phyloP scores from a whole-genome alignment of 352 stramenopile species.

The Phytophthora europaea region DNA sequence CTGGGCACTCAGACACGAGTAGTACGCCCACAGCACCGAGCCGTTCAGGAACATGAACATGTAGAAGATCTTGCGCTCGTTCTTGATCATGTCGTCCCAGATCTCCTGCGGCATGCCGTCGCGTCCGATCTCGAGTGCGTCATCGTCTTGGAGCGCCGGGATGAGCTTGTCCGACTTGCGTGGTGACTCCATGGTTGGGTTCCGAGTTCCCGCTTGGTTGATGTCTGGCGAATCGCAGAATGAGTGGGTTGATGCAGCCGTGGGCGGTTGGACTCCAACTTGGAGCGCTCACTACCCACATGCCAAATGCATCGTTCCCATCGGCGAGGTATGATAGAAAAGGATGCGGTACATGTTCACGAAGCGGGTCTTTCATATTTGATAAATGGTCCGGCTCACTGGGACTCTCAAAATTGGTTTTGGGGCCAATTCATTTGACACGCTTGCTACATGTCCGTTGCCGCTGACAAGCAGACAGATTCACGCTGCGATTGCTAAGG shows the following conservation, averaged over 20 bases:
- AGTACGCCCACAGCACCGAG: conserved; percentile 80
- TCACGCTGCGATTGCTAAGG: not conserved
- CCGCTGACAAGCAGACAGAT: not conserved
- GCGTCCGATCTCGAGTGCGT: conserved; percentile 30
- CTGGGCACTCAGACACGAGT: conserved; percentile 77
- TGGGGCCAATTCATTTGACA: too few relatives aligned
- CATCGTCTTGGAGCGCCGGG: conserved; percentile 22
- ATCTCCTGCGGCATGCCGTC: conserved; percentile 70
- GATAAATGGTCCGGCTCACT: conserved; percentile 19
- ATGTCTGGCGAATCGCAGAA: conserved; percentile 30
- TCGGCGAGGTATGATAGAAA: conserved; percentile 19
- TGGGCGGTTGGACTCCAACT: too few relatives aligned
- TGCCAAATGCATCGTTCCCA: conserved; percentile 1
- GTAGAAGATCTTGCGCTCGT: conserved; percentile 67
- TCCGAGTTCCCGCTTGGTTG: not conserved
- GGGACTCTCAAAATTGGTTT: not conserved
- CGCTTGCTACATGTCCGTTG: not conserved
- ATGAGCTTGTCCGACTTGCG: conserved; percentile 58
- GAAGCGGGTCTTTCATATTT: not conserved
- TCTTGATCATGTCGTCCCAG: conserved; percentile 63
- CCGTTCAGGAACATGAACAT: conserved; percentile 79
- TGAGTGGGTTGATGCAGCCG: conserved; percentile 11
- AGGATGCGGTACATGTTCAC: conserved; percentile 2
- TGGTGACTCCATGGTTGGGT: conserved; percentile 33
- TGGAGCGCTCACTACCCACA: not conserved